Evolutionary conservation across 768 basidiomycete genomes (phyloP).

Genomic region (Amanita molliuscula): DNA sequence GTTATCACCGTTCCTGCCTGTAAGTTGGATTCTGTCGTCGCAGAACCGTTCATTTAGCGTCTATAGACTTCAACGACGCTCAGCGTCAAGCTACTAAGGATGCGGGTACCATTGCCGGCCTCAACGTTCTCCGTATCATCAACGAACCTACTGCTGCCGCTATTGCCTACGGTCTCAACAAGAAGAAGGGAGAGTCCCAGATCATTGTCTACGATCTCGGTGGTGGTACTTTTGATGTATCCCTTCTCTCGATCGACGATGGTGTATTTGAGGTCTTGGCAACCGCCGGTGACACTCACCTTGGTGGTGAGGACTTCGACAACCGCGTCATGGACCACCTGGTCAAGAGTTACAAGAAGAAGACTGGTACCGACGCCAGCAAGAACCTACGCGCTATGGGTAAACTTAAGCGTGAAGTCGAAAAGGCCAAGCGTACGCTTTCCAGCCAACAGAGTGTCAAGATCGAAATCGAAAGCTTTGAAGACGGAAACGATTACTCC

Average conservation of each 20-base stretch:
- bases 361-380: slow-evolving; percentile 76
- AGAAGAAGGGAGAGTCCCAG: slow-evolving; percentile 87
- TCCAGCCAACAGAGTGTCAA: slow-evolving; percentile 84
- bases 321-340: slow-evolving; percentile 89
- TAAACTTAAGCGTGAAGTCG: slow-evolving; percentile 88
- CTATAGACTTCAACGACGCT: slow-evolving; percentile 90
- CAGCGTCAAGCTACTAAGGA: slow-evolving; percentile 99
- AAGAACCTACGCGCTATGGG: slow-evolving; percentile 77
- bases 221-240: slow-evolving; percentile 98
- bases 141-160: slow-evolving; percentile 97
- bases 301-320: slow-evolving; percentile 95
- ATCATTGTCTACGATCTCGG: slow-evolving; percentile 98
- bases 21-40: slow-evolving; percentile 21
- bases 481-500: slow-evolving; percentile 93
- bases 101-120: slow-evolving; percentile 89
- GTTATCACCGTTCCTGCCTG: slow-evolving; percentile 98
- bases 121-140: slow-evolving; percentile 93
- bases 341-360: slow-evolving; percentile 85
- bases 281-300: slow-evolving; percentile 90
- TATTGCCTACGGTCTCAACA: slow-evolving; percentile 97
- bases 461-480: slow-evolving; percentile 94
- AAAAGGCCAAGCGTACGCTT: slow-evolving; percentile 91
- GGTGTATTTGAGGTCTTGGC: slow-evolving; percentile 88
- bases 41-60: neutral
- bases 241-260: slow-evolving; percentile 88